These are phyloP conservation scores for Austroboletus novae-zelandiae DNA, from an alignment of 1,284 basidiomycete genomes.

Conservation along the genomic window DNA sequence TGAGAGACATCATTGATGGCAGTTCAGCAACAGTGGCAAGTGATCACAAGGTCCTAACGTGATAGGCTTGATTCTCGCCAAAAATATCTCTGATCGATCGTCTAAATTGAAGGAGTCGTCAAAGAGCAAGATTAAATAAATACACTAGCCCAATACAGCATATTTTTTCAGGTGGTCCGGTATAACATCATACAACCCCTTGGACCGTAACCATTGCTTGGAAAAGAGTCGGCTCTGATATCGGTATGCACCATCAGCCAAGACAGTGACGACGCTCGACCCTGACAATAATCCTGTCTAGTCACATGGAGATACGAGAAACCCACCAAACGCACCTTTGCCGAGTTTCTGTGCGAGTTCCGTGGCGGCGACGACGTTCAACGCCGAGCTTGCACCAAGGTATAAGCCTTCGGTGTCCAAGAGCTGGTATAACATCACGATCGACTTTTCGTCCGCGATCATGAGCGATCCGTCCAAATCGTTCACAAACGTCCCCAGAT, in stretches of 20 bases:
- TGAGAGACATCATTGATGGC: too few species aligned
- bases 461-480: conserved; percentile 81
- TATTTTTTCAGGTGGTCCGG: conserved; percentile 89
- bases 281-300: conserved; percentile 43
- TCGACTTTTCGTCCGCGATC: conserved; percentile 88
- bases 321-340: conserved; percentile 50
- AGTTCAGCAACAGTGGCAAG: too few species aligned
- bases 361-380: conserved; percentile 94
- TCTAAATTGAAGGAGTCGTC: too few species aligned
- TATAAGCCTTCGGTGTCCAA: conserved; percentile 94
- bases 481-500: conserved; percentile 83
- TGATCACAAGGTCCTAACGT: too few species aligned
- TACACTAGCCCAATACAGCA: conserved; percentile 70
- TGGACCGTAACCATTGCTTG: conserved; percentile 89
- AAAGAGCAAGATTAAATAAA: too few species aligned
- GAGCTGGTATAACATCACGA: conserved; percentile 92
- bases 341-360: conserved; percentile 88
- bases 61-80: too few species aligned
- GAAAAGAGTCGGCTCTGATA: conserved; percentile 97
- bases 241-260: conserved; percentile 95
- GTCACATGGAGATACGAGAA: not conserved
- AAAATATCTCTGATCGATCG: too few species aligned
- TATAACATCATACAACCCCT: conserved; percentile 78
- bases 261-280: conserved; percentile 84
- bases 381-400: conserved; percentile 92